Evolutionary conservation across 805 yeast species (phyloP), one percentile per base, ranked within the genome.

Genomic region (Candida golubevii): DNA sequence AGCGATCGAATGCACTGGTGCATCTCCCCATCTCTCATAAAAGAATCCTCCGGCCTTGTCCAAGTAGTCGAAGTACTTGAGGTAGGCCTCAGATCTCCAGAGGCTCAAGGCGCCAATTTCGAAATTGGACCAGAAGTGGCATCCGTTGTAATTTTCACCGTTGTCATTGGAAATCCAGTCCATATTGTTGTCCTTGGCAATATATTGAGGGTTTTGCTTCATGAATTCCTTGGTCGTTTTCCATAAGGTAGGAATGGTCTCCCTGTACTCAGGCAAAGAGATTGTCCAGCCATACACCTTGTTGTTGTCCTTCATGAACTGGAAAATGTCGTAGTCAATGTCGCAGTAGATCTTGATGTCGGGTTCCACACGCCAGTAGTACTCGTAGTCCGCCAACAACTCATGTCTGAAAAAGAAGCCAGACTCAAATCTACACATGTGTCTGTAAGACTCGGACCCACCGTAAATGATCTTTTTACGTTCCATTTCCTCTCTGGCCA

Each of bases 281-380:
- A 93, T 84, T 31, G 91, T 88, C 67, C 90, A 91, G 2, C 96
- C 95, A 63, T 91, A 93, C 48, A 78, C 81, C 66, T 89, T 89
- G 47, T 78, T 69, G 55, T 85, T 80, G 45, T 80, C 82, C 53
- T 88, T 75, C 85, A 91, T 77, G 50, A 83, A 77, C 56, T 79
- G 76, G 70, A 91, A 91, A 11, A 97, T 90, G 63, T 91, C 99
- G 64, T 82, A 84, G 58, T 83, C 80, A 47, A 89, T 71, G 65
- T 89, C 96, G 73, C 96, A 88, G 66, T 72, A 83, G 56, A 88
- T 78, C 63, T 78, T 78, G 61, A 85, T 77, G 61, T 81, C 86
- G 14, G 97, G 96, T 66, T 89, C 97, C 44, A 89, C 95, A 68
- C 97, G 80, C 97, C 97, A 89, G 73, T 89, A 89, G 75, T 83